Evolutionary conservation across 116 monocot genomes (phyloP).

Genomic region (Zostera marina): DNA sequence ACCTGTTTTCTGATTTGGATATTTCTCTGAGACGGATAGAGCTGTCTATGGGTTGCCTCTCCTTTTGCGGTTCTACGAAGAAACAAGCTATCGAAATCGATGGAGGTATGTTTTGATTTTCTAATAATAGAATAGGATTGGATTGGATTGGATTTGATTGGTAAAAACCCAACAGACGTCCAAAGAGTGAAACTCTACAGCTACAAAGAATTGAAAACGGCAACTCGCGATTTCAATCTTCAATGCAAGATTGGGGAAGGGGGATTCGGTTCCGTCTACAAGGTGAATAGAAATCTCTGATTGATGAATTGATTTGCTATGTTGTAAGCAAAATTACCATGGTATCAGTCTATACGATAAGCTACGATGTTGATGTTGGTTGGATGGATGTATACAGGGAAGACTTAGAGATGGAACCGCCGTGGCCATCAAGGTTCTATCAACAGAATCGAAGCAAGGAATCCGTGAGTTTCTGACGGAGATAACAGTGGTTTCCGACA

Average conservation of each 20-base stretch:
- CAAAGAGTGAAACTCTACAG: slow-evolving; percentile 34
- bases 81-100: not conserved
- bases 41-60: not conserved
- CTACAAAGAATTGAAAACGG: slow-evolving; percentile 36
- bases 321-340: no score
- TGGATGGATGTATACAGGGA: slow-evolving; percentile 56
- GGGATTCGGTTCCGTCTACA: slow-evolving; percentile 62
- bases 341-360: no score
- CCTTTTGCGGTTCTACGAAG: not conserved
- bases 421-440: slow-evolving; percentile 64
- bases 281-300: slow-evolving; percentile 8
- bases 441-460: slow-evolving; percentile 58
- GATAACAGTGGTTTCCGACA: slow-evolving; percentile 34
- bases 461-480: slow-evolving; percentile 49
- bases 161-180: slow-evolving; percentile 8
- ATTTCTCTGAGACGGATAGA: no score
- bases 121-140: no score
- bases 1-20: no score
- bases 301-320: no score
- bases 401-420: slow-evolving; percentile 40
- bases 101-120: slow-evolving; percentile 4
- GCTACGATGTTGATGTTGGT: no score
- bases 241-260: slow-evolving; percentile 51
- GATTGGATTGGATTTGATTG: no score
- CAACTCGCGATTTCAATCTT: slow-evolving; percentile 32